Percentiles rank a stretch among this genome's conserved stretches.
phyloP scores from a whole-genome alignment of 805 yeast species.

The Metschnikowia lochheadii region DNA sequence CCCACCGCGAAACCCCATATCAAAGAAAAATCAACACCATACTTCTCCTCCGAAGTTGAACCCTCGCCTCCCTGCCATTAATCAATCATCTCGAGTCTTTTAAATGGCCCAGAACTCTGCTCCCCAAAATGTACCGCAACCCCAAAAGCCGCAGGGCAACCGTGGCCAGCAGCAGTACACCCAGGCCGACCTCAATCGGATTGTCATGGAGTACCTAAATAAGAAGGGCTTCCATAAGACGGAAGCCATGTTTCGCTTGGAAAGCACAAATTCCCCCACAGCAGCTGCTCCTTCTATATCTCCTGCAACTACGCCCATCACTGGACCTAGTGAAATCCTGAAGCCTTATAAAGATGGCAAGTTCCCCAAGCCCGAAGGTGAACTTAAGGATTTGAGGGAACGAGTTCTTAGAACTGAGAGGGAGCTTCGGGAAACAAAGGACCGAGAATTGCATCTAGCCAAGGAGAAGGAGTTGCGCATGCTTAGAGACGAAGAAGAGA shows the following conservation, averaged over 20 bases:
- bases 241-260: constrained; percentile 90
- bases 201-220: constrained; percentile 86
- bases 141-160: constrained; percentile 3
- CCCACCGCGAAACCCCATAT: constrained; percentile 1
- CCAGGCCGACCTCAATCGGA: constrained; percentile 83
- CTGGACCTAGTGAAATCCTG: constrained; percentile 32
- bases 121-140: constrained; percentile 3
- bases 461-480: constrained; percentile 39
- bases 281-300: constrained; percentile 48
- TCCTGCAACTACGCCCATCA: constrained; percentile 39
- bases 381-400: constrained; percentile 34
- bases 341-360: constrained; percentile 23
- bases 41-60: not conserved
- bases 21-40: constrained; percentile 1
- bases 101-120: constrained; percentile 10
- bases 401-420: constrained; percentile 31
- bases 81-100: constrained; percentile 3
- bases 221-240: constrained; percentile 94
- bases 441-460: constrained; percentile 32
- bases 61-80: not conserved
- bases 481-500: constrained; percentile 41
- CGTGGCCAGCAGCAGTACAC: constrained; percentile 48
- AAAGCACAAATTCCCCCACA: constrained; percentile 60
- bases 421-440: constrained; percentile 37
- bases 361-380: constrained; percentile 27